Base-by-base conservation (phyloP, 1,284 basidiomycete genomes). In the Cutaneotrichosporon arboriforme region DNA sequence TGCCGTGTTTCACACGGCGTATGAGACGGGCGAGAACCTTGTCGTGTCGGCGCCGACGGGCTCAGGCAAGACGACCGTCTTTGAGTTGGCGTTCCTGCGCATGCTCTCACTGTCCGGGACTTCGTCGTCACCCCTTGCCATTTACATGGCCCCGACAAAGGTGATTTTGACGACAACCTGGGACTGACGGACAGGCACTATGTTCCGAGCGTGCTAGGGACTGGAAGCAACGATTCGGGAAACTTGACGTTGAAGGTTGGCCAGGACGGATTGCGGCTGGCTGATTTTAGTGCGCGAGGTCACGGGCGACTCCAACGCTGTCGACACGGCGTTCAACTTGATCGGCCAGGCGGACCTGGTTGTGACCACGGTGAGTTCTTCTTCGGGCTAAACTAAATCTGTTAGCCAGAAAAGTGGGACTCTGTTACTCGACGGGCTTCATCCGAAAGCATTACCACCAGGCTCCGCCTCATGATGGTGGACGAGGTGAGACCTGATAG, bases 111-210 rank as follows among this genome's bases (percentile, higher is more conserved):
- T 74, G n/a, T n/a, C 31, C n/a, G 20, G 78, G 46, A 73, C 77
- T 8, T 66, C 72, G 65, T 76, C 8, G 87, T 87, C 35, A 54
- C 54, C 57, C 0, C 35, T 72, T 73, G 90, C 88, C 52, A 84
- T 98, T 20, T 98, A 98, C 67, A 84, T 98, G 68, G 90, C 93
- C 0, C 93, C 92, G 0, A 96, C 91, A 1, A 94, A 96, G 80
- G 90, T 86, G 58, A 21, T 31, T 1, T 15, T 22, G n/a, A n/a
- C n/a, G n/a, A n/a, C n/a, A n/a, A n/a, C n/a, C n/a, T 9, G 1
- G 2, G 2, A n/a, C 45, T 47, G 21, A 47, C 45, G 12, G 3
- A 1, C 48, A 92, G 88, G 90, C 91, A 0, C 77, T 97, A 1
- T 97, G 93, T 62, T 81, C 84, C 0, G 93, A 98, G 73, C 82